Percentiles rank a stretch among this genome's conserved stretches.
phyloP scores from a whole-genome alignment of 805 yeast species.

The Millerozyma miso region DNA sequence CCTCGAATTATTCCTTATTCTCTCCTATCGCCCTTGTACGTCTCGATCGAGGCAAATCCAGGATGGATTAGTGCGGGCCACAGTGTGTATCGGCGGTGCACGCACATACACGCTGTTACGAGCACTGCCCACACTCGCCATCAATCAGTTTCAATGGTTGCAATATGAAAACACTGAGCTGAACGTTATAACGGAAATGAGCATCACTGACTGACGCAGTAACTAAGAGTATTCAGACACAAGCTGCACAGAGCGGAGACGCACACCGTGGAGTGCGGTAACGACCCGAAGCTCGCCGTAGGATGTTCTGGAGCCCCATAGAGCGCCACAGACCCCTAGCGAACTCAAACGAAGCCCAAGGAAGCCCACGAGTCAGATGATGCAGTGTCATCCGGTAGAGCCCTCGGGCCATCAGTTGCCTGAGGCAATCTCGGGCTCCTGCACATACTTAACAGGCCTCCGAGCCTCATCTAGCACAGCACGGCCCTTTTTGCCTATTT shows the following conservation, averaged over 20 bases:
- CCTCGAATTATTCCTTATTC: background rate
- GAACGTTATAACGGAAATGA: background rate
- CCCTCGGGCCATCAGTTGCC: background rate
- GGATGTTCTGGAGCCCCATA: no score
- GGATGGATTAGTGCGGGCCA: background rate
- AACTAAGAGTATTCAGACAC: no score
- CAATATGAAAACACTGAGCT: background rate
- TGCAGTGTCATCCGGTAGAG: no score
- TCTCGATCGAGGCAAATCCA: background rate
- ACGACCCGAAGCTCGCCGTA: no score
- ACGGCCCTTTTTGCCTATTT: background rate
- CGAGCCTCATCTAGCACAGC: background rate
- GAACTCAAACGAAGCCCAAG: no score
- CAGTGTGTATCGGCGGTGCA: background rate
- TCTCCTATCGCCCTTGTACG: background rate
- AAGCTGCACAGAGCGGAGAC: no score
- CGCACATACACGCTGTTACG: background rate
- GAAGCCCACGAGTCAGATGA: no score
- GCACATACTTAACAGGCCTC: conserved; percentile 5
- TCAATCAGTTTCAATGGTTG: background rate
- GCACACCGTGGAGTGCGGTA: no score
- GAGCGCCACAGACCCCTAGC: no score
- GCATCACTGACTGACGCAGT: background rate
- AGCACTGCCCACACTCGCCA: background rate
- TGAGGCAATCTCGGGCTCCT: conserved; percentile 4